Evolutionary conservation across 495 filamentous ascomycete species (phyloP).

Genomic region (Aspergillus indologenus): DNA sequence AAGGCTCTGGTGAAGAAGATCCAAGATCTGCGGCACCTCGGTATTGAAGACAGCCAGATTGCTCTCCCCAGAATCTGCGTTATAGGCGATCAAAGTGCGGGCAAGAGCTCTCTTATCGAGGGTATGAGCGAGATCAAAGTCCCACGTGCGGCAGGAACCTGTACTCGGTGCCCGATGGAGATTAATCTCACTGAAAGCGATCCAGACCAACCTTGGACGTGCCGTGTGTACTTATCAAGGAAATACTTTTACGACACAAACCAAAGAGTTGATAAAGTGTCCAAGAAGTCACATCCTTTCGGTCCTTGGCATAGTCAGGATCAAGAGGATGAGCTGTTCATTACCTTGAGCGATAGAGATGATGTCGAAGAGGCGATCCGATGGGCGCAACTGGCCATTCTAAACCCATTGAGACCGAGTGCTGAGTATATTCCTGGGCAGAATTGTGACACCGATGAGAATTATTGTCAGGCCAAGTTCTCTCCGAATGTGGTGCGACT

Average conservation of each 20-base stretch:
- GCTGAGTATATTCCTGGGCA: constrained; percentile 49
- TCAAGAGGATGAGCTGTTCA: constrained; percentile 41
- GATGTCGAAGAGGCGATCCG: constrained; percentile 58
- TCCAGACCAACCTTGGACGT: constrained; percentile 52
- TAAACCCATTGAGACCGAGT: constrained; percentile 53
- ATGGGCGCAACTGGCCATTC: constrained; percentile 69
- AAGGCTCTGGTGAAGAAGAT: constrained; percentile 45
- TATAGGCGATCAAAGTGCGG: constrained; percentile 76
- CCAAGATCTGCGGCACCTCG: constrained; percentile 44
- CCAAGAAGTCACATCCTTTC: constrained; percentile 31
- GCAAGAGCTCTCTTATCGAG: constrained; percentile 78
- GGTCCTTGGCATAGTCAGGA: constrained; percentile 44
- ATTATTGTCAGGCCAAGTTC: constrained; percentile 55
- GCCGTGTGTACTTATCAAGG: constrained; percentile 56
- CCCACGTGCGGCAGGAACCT: constrained; percentile 64
- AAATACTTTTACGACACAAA: constrained; percentile 51
- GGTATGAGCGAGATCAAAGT: constrained; percentile 75
- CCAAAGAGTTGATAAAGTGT: constrained; percentile 16
- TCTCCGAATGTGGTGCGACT: constrained; percentile 74
- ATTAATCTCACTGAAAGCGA: constrained; percentile 64
- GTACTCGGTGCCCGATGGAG: constrained; percentile 74
- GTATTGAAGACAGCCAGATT: constrained; percentile 54
- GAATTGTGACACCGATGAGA: constrained; percentile 25
- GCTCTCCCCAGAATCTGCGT: constrained; percentile 72
- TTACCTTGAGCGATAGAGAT: constrained; percentile 33